Evolutionary conservation across 495 filamentous ascomycete species (phyloP), one percentile per base, ranked within the genome.

Genomic region (Cetradonia linearis): DNA sequence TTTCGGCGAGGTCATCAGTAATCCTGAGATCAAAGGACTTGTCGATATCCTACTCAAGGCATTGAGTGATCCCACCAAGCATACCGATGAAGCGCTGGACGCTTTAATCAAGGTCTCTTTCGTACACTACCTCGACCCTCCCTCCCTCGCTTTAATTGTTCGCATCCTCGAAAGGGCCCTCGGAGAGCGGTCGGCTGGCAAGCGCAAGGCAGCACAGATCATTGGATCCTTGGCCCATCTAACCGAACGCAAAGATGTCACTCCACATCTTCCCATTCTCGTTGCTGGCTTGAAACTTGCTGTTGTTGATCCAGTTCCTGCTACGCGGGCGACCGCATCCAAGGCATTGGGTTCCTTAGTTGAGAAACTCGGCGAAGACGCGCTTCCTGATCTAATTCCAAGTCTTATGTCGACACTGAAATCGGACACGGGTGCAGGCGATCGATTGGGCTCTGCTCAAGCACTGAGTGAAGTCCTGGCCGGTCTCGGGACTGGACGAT

Each of bases 1-100:
- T 25, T 98, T 98, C 72, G 93, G 93, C 53, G 93, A 98, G 64
- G 94, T 98, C 61, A 97, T 98, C 72, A 93, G 82, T 74, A 97
- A 97, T 70, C 93, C 93, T 13, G 93, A 98, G 70, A 87, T 98
- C 65, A 95, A 95, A 78, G 79, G 83, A 62, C 74, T 96, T 34
- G 93, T 96, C 58, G 82, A 85, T 62, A 87, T 96, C 42, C 78
- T 98, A 9, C 83, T 98, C 59, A 97, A 97, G 74, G 94, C 93
- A 47, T 80, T 98, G 58, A 96, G 92, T 67, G 93, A 98, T 69
- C 92, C 93, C 0, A 97, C 94, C 6, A 98, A 95, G 69, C 88
- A 95, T 72, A 98, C 93, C 0, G 93, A 98, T 70, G 88, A 93
- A 62, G 94, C 93, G 30, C 77, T 98, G 28, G 91, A 98, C 70